phyloP scores from a whole-genome alignment of 78 protist species.

The Monosiga brevicollis region DNA sequence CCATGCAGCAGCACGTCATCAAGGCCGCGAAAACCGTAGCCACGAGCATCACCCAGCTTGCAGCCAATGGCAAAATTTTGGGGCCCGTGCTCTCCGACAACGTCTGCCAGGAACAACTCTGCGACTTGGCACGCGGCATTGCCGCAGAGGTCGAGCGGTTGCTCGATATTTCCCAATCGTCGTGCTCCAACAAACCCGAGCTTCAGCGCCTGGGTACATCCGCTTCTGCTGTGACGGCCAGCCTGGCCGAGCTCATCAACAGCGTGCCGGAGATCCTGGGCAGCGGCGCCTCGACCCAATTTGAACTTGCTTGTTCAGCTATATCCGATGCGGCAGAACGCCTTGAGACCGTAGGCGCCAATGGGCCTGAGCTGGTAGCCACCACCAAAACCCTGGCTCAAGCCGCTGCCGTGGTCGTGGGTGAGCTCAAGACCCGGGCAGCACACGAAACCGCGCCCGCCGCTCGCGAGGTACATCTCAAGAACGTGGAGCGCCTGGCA shows the following conservation, averaged over 20 bases:
- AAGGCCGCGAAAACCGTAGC: background rate
- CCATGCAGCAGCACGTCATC: background rate
- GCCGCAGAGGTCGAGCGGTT: background rate
- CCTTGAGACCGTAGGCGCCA: background rate
- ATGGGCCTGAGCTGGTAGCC: background rate
- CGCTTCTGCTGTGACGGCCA: background rate
- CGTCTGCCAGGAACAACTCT: constrained; percentile 18
- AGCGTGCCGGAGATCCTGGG: background rate
- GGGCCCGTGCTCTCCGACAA: constrained; percentile 4
- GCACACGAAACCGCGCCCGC: background rate
- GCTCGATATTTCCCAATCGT: background rate
- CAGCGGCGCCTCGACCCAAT: background rate
- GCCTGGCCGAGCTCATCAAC: background rate
- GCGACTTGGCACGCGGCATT: background rate
- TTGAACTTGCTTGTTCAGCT: background rate
- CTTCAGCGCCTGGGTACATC: background rate
- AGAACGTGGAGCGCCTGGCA: constrained; percentile 1
- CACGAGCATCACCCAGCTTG: constrained; percentile 7
- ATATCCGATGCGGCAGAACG: background rate
- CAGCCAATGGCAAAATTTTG: background rate
- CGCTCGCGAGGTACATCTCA: background rate
- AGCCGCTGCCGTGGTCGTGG: constrained; percentile 5
- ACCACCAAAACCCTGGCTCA: constrained; percentile 17
- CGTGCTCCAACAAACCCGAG: background rate
- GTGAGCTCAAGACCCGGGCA: constrained; percentile 1